phyloP scores from a whole-genome alignment of 1,284 basidiomycete species.

The Amylostereum chailletii region DNA sequence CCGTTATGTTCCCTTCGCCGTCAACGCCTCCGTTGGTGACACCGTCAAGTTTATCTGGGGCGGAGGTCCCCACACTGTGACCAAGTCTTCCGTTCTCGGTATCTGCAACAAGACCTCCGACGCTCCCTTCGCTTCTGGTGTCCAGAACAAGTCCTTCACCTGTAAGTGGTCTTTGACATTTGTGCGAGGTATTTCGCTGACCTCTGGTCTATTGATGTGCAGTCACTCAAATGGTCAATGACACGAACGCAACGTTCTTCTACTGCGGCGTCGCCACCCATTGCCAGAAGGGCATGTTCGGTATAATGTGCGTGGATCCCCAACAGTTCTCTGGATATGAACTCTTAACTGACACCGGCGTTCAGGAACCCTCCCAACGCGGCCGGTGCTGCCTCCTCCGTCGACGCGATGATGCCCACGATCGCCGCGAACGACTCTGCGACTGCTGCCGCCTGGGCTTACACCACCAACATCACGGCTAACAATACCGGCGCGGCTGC shows the following conservation, averaged over 20 bases:
- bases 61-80: constrained; percentile 70
- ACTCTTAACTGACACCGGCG: constrained; percentile 5
- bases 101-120: constrained; percentile 64
- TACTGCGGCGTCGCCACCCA: constrained; percentile 61
- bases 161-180: constrained; percentile 6
- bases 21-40: constrained; percentile 68
- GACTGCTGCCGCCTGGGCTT: constrained; percentile 45
- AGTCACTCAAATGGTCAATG: constrained; percentile 64
- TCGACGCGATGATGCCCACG: constrained; percentile 40
- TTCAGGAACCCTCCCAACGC: constrained; percentile 46
- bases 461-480: constrained; percentile 38
- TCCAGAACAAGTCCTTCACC: constrained; percentile 51
- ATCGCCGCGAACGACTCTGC: constrained; percentile 42
- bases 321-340: constrained; percentile 14
- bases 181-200: constrained; percentile 14
- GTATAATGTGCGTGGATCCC: constrained; percentile 38
- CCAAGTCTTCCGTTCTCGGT: constrained; percentile 54
- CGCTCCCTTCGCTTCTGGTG: constrained; percentile 53
- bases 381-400: constrained; percentile 32
- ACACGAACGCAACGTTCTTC: constrained; percentile 63
- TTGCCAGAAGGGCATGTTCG: constrained; percentile 76
- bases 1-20: constrained; percentile 63
- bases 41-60: constrained; percentile 68
- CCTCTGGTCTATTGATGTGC: neutral
- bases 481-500: constrained; percentile 36